phyloP scores from a whole-genome alignment of 1,284 basidiomycete genomes.

The Psilocybe mexicana region DNA sequence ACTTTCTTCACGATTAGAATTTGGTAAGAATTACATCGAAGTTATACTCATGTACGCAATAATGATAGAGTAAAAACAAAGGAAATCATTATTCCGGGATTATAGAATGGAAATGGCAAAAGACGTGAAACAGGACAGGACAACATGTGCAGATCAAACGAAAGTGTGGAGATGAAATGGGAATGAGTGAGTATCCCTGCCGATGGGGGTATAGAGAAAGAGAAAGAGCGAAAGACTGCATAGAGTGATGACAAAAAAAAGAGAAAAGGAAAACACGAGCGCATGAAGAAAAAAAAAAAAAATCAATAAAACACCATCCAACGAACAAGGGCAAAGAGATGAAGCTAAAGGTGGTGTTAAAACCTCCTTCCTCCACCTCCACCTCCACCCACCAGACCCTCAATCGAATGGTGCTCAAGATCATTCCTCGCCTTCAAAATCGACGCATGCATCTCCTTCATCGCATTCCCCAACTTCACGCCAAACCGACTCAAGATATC shows the following conservation, averaged over 20 bases:
- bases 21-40: neutral
- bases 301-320: neutral
- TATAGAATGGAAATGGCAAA: constrained; percentile 8
- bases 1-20: too few species aligned
- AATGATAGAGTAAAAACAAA: constrained; percentile 1
- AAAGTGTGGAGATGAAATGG: constrained; percentile 1
- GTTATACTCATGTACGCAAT: constrained; percentile 3
- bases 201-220: constrained; percentile 7
- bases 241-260: constrained; percentile 1
- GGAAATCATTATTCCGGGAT: constrained; percentile 15
- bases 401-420: constrained; percentile 86
- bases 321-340: neutral
- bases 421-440: constrained; percentile 94
- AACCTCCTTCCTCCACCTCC: constrained; percentile 21
- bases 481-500: constrained; percentile 94
- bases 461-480: constrained; percentile 86
- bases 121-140: constrained; percentile 5
- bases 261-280: neutral
- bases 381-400: constrained; percentile 43
- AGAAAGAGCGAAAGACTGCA: constrained; percentile 3
- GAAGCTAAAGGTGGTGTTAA: neutral
- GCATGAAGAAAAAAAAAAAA: neutral
- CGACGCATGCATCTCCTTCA: constrained; percentile 95
- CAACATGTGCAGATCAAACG: constrained; percentile 5
- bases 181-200: constrained; percentile 12